Percentiles rank a stretch among this genome's conserved stretches.
Evolutionary conservation across 805 yeast species (phyloP).

Genomic region (Saturnispora mendoncae): DNA sequence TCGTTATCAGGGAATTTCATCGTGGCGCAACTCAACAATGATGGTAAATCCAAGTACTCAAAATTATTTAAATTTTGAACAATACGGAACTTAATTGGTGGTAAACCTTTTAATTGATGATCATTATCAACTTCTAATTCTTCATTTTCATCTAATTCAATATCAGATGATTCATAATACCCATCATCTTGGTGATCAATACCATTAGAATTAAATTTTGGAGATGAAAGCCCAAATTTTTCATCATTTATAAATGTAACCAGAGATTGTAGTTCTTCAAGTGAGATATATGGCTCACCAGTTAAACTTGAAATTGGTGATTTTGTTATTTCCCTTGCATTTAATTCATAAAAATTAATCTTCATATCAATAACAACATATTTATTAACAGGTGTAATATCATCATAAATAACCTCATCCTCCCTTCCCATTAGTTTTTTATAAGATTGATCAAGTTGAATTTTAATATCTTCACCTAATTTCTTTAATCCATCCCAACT

Average conservation of each 20-base stretch:
- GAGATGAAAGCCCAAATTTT: conserved; percentile 25
- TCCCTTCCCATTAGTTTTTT: conserved; percentile 7
- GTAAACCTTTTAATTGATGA: conserved; percentile 17
- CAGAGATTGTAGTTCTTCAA: conserved; percentile 52
- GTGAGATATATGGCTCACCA: conserved; percentile 46
- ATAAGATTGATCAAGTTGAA: conserved; percentile 8
- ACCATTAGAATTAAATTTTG: conserved; percentile 6
- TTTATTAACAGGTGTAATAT: conserved; percentile 25
- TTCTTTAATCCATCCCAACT: conserved; percentile 15
- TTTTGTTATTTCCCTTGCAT: conserved; percentile 42
- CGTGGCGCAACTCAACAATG: conserved; percentile 19
- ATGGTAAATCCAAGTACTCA: conserved; percentile 29
- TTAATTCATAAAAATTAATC: conserved; percentile 53
- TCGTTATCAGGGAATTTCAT: conserved; percentile 9
- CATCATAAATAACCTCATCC: neutral
- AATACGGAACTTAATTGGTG: conserved; percentile 34
- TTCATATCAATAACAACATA: conserved; percentile 64
- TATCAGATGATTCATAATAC: conserved; percentile 25
- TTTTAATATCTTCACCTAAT: conserved; percentile 7
- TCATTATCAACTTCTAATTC: conserved; percentile 22
- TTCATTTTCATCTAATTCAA: conserved; percentile 25
- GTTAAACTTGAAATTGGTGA: conserved; percentile 44
- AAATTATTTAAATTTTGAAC: conserved; percentile 38
- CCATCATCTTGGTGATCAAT: conserved; percentile 11
- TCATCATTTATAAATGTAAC: conserved; percentile 51